These are phyloP conservation scores for Auricularia sp. DNA, from an alignment of 768 basidiomycete species.

Conservation along the genomic window DNA sequence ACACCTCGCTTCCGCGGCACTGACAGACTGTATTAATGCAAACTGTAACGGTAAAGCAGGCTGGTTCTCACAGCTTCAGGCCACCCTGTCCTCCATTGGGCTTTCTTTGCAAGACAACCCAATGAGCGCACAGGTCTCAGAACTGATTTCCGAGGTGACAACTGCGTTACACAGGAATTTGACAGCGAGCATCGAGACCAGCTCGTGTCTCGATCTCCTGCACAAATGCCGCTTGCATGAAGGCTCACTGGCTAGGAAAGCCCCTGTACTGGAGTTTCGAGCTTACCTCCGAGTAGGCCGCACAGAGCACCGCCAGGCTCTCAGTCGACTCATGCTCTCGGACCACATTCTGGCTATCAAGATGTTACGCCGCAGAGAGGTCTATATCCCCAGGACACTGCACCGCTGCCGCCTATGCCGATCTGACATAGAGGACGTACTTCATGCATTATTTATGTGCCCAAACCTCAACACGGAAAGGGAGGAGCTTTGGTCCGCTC, in stretches of 20 bases:
- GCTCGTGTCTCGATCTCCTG: background rate
- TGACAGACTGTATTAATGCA: too few relatives aligned
- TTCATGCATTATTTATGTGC: background rate
- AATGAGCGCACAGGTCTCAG: too few relatives aligned
- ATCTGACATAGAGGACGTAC: background rate
- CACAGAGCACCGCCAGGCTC: constrained; percentile 6
- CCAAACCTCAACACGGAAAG: background rate
- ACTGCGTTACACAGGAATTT: too few relatives aligned
- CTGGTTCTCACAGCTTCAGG: too few relatives aligned
- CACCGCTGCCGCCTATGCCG: background rate
- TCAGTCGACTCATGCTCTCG: constrained; percentile 7
- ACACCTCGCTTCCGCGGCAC: too few relatives aligned
- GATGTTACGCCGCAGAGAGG: background rate
- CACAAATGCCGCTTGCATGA: background rate
- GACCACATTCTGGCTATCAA: constrained; percentile 13
- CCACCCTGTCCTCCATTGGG: too few relatives aligned
- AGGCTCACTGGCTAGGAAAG: background rate
- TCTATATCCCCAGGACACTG: background rate
- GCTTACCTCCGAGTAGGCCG: constrained; percentile 9
- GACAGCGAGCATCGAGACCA: too few relatives aligned
- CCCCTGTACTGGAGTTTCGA: constrained; percentile 2
- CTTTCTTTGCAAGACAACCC: too few relatives aligned
- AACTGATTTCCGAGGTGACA: too few relatives aligned
- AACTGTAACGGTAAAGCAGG: too few relatives aligned
- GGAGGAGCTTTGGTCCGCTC: background rate